Evolutionary conservation across 768 basidiomycete species (phyloP).

Genomic region (Naganishia randhawae): DNA sequence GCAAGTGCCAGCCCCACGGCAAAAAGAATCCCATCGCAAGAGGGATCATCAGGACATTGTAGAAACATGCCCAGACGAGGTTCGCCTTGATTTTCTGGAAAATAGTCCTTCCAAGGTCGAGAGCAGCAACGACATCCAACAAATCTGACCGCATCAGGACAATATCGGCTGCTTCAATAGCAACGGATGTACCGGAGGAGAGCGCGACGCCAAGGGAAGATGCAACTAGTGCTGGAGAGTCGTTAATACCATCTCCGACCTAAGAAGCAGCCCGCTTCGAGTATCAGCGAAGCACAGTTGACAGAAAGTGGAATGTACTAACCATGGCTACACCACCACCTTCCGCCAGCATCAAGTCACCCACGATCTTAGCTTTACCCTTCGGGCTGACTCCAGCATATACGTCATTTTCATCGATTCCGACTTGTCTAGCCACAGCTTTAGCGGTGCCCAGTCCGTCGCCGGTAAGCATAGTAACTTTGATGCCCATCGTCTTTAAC

Average conservation of each 20-base stretch:
- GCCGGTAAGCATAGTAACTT: constrained; percentile 90
- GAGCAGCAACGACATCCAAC: constrained; percentile 92
- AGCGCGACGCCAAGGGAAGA: constrained; percentile 95
- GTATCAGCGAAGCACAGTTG: neutral
- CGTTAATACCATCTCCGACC: constrained; percentile 99
- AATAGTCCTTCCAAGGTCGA: constrained; percentile 82
- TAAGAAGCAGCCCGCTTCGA: constrained; percentile 50
- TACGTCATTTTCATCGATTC: constrained; percentile 74
- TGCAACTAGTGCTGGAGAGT: constrained; percentile 93
- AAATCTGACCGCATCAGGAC: constrained; percentile 97
- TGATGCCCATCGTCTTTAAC: constrained; percentile 81
- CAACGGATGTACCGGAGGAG: constrained; percentile 92
- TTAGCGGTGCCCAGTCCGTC: constrained; percentile 79
- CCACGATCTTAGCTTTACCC: constrained; percentile 82
- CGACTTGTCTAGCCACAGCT: constrained; percentile 84
- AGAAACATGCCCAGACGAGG: constrained; percentile 91
- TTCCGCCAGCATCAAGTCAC: constrained; percentile 70
- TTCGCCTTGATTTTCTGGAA: constrained; percentile 88
- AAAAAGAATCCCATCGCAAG: constrained; percentile 96
- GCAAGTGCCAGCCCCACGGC: constrained; percentile 85
- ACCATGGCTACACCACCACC: constrained; percentile 82
- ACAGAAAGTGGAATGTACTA: constrained; percentile 42
- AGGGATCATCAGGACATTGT: constrained; percentile 89
- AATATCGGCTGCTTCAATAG: constrained; percentile 96
- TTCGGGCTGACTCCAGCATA: constrained; percentile 92